Evolutionary conservation across 2,329 filamentous ascomycete genomes (phyloP).

Genomic region (Didymella arachidicola): DNA sequence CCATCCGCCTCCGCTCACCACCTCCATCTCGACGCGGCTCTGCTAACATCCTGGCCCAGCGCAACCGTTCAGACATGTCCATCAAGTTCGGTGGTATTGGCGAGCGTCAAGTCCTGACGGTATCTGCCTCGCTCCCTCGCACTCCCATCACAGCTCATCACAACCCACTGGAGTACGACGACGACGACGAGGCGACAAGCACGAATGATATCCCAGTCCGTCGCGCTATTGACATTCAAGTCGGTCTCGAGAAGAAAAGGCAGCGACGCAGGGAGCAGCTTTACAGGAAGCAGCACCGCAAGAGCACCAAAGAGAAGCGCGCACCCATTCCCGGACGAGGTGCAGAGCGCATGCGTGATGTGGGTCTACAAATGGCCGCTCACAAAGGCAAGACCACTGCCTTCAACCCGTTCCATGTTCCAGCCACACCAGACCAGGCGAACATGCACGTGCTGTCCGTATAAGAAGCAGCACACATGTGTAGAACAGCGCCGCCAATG

Average conservation of each 20-base stretch:
- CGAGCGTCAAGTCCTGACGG: conserved; percentile 71
- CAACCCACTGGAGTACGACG: conserved; percentile 48
- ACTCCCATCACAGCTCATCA: conserved; percentile 63
- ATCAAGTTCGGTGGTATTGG: conserved; percentile 62
- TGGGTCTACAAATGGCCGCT: conserved; percentile 88
- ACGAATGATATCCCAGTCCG: conserved; percentile 71
- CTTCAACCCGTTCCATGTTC: conserved; percentile 39
- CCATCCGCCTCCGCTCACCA: conserved; percentile 66
- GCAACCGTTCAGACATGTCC: conserved; percentile 51
- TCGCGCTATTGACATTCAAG: conserved; percentile 95
- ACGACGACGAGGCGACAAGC: conserved; percentile 50
- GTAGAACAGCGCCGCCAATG: conserved; percentile 51
- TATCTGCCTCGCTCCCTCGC: conserved; percentile 87
- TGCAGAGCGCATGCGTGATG: conserved; percentile 89
- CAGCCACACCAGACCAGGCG: conserved; percentile 39
- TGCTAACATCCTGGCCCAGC: conserved; percentile 38
- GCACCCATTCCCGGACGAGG: conserved; percentile 80
- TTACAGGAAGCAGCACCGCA: conserved; percentile 86
- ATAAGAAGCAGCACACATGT: conserved; percentile 32
- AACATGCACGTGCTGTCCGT: conserved; percentile 57
- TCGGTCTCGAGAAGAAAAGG: conserved; percentile 88
- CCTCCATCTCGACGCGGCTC: conserved; percentile 65
- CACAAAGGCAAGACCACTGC: conserved; percentile 55
- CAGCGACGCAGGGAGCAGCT: conserved; percentile 93
- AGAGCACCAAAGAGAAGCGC: conserved; percentile 74